Conservation (phyloP, 768 basidiomycete species). For the Atractiella rhizophila region DNA sequence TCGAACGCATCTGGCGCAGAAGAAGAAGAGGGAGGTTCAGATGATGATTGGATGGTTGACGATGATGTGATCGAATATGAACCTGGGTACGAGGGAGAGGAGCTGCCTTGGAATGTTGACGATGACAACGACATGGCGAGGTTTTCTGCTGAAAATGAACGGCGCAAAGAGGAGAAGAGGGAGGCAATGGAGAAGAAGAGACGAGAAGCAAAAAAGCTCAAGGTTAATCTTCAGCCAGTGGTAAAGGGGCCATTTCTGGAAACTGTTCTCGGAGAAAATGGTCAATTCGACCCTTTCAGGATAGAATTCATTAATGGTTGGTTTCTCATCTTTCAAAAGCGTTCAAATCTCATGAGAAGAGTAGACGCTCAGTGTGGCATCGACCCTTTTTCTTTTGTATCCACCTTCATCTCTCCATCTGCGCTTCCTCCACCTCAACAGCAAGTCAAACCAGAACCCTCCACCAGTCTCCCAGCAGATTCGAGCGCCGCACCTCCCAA, state of each 20-base stretch:
- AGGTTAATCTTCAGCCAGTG: neutral
- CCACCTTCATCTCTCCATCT: neutral
- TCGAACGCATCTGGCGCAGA: conserved; percentile 9
- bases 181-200: neutral
- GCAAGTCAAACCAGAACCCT: neutral
- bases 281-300: conserved; percentile 6
- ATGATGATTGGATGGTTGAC: conserved; percentile 13
- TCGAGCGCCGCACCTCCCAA: neutral
- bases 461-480: too few relatives aligned
- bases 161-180: conserved; percentile 4
- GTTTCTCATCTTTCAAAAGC: neutral
- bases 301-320: conserved; percentile 13
- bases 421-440: neutral
- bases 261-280: too few relatives aligned
- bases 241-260: conserved; percentile 6
- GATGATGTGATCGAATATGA: conserved; percentile 17
- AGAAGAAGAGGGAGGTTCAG: conserved; percentile 8
- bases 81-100: conserved; percentile 11
- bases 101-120: conserved; percentile 1
- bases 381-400: conserved; percentile 12
- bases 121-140: conserved; percentile 2
- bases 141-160: neutral
- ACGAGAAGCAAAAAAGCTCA: conserved; percentile 3
- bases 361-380: conserved; percentile 10
- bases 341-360: too few relatives aligned